Conservation (phyloP, 148 eudicot genomes). For the Persicaria maculosa region DNA sequence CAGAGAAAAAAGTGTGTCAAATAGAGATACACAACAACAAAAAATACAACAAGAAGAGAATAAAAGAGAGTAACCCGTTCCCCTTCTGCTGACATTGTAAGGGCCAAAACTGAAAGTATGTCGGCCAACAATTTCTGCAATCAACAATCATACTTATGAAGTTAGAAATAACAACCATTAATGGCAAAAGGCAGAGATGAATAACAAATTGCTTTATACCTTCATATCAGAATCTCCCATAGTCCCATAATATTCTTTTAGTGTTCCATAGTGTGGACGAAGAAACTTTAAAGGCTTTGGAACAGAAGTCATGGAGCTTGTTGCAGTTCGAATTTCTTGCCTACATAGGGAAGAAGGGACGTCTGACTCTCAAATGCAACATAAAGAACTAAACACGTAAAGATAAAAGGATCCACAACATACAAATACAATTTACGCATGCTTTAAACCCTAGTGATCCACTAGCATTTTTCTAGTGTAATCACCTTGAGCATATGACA, state of each 20-base stretch:
- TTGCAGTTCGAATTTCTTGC: slow-evolving; percentile 86
- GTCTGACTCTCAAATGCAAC: neutral
- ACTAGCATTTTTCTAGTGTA: neutral
- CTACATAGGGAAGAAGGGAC: slow-evolving; percentile 24
- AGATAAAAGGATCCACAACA: neutral
- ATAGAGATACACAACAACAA: neutral
- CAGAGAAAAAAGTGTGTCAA: neutral
- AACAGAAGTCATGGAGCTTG: slow-evolving; percentile 97
- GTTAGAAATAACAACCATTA: neutral
- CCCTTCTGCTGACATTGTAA: slow-evolving; percentile 95
- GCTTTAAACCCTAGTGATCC: neutral
- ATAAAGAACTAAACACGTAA: neutral
- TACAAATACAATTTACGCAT: neutral
- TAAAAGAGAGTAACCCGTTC: slow-evolving; percentile 48
- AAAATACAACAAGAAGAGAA: neutral
- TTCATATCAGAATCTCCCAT: slow-evolving; percentile 66
- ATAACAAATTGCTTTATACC: slow-evolving; percentile 25
- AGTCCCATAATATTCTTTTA: slow-evolving; percentile 61
- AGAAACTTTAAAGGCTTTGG: slow-evolving; percentile 94
- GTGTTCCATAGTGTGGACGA: slow-evolving; percentile 88
- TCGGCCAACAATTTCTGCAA: slow-evolving; percentile 81
- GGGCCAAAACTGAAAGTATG: slow-evolving; percentile 89
- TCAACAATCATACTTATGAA: slow-evolving; percentile 1
- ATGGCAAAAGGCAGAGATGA: neutral
- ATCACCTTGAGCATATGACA: neutral